phyloP scores from a whole-genome alignment of 352 stramenopile genomes.

The Globisporangium spinosum region DNA sequence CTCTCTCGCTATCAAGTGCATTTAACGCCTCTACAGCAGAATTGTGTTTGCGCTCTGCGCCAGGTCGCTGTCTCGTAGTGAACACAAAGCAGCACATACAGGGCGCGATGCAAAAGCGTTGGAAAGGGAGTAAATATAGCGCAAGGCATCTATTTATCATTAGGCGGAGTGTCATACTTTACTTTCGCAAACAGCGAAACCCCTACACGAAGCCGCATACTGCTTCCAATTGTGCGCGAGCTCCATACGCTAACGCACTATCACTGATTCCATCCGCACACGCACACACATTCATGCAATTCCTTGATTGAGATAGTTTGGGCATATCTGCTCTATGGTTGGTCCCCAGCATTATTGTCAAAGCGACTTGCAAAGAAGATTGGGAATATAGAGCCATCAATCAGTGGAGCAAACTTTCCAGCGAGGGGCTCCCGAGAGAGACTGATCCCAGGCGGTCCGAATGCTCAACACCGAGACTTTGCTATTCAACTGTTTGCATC shows the following conservation, averaged over 20 bases:
- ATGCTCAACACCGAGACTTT: constrained; percentile 88
- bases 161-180: neutral
- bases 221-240: no score
- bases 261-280: neutral
- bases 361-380: constrained; percentile 87
- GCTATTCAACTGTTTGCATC: constrained; percentile 89
- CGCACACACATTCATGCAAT: neutral
- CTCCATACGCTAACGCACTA: no score
- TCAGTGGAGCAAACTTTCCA: constrained; percentile 81
- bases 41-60: neutral
- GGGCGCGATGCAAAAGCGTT: neutral
- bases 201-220: neutral
- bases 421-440: constrained; percentile 23
- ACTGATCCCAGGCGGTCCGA: constrained; percentile 47
- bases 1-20: neutral
- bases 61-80: neutral
- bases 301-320: constrained; percentile 3
- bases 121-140: neutral
- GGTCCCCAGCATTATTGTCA: constrained; percentile 87
- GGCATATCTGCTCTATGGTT: constrained; percentile 88
- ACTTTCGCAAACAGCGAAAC: neutral
- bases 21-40: neutral
- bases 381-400: constrained; percentile 92
- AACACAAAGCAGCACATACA: neutral
- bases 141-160: neutral